These are phyloP conservation scores for Lasiodiplodia citricola DNA, from an alignment of 2,329 filamentous ascomycete genomes.

Conservation along the genomic window DNA sequence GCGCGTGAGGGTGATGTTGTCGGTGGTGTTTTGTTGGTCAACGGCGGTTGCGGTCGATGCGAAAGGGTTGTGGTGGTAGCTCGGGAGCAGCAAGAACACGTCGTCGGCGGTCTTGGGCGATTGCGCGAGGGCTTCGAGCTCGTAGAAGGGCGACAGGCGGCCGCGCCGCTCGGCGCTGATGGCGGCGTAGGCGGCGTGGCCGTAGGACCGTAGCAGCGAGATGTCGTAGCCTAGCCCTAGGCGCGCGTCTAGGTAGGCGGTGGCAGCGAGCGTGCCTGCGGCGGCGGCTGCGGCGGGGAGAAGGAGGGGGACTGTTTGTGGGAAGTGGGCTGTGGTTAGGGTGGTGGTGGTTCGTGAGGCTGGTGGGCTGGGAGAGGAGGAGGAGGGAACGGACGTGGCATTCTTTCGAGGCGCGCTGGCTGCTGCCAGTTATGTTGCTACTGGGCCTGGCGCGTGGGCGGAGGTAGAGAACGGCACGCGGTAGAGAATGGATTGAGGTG, in stretches of 20 bases:
- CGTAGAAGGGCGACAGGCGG: constrained; percentile 39
- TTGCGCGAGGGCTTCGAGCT: constrained; percentile 33
- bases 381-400: constrained; percentile 10
- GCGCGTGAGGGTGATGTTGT: constrained; percentile 53
- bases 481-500: not conserved
- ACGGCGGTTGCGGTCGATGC: constrained; percentile 56
- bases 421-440: not conserved
- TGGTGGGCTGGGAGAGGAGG: not conserved
- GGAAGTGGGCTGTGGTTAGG: not conserved
- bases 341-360: not conserved
- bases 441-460: too few species aligned
- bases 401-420: not conserved
- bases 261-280: constrained; percentile 45
- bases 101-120: not conserved
- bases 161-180: constrained; percentile 36
- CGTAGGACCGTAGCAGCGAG: constrained; percentile 44
- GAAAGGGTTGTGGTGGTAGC: constrained; percentile 59
- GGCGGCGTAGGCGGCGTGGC: constrained; percentile 1
- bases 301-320: constrained; percentile 2
- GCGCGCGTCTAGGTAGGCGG: constrained; percentile 72
- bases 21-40: constrained; percentile 43
- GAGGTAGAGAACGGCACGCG: not conserved
- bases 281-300: not conserved
- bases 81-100: constrained; percentile 7
- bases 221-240: constrained; percentile 70